Percentiles rank a stretch among this genome's conserved stretches.
Conservation (phyloP, 2,329 filamentous ascomycete species). For the Colletotrichum tanaceti region DNA sequence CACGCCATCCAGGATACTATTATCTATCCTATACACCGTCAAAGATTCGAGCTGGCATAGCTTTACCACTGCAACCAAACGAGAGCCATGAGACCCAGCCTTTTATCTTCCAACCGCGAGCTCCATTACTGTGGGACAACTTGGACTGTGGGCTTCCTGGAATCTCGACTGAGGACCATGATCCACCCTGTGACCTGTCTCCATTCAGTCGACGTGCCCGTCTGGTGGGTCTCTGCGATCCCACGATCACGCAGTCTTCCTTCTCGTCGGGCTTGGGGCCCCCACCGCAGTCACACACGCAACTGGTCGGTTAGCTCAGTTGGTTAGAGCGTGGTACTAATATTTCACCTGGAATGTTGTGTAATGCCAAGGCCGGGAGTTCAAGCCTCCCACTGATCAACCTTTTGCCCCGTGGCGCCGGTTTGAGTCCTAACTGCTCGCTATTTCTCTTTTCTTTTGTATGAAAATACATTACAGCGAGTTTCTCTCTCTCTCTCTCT, state of each 20-base stretch:
- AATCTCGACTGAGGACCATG: not conserved
- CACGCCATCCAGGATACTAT: no score
- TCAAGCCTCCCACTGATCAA: not conserved
- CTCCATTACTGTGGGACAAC: no score
- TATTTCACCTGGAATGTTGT: not conserved
- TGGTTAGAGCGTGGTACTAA: conserved; percentile 1
- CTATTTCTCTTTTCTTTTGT: not conserved
- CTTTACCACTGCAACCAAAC: no score
- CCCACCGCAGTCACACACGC: accelerated
- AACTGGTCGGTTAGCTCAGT: not conserved
- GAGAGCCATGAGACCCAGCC: no score
- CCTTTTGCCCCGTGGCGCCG: not conserved
- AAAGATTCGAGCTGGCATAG: no score
- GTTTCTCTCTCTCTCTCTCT: no score
- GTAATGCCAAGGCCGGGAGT: not conserved
- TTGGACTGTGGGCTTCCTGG: no score
- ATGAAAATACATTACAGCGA: not conserved
- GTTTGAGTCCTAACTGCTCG: no score
- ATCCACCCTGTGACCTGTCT: not conserved
- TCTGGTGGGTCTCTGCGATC: not conserved
- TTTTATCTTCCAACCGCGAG: no score
- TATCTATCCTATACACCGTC: no score
- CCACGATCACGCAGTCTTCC: not conserved
- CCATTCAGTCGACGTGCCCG: not conserved
- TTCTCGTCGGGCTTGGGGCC: not conserved